A percentile compares a stretch with the other conserved stretches of the same genome.
These are phyloP conservation scores for Ananas comosus DNA, from an alignment of 176 grass and related monocot genomes.

Conservation along the genomic window DNA sequence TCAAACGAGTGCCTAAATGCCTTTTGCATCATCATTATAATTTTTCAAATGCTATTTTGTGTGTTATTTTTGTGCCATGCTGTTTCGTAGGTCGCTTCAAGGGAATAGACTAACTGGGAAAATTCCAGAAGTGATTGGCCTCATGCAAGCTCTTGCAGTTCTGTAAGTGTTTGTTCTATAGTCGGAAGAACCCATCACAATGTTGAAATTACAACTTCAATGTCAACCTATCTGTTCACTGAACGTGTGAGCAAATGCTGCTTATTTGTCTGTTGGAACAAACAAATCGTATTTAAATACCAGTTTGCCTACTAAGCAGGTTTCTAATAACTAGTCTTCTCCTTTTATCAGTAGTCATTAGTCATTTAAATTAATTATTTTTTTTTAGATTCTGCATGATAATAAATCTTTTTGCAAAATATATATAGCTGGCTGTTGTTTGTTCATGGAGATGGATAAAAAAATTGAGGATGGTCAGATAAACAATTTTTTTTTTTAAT, in stretches of 20 bases:
- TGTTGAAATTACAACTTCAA: background rate
- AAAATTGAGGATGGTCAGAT: too few relatives aligned
- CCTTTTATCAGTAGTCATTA: background rate
- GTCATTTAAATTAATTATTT: background rate
- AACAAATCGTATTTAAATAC: background rate
- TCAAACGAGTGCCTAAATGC: too few relatives aligned
- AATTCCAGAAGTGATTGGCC: slow-evolving; percentile 98
- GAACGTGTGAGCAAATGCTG: too few relatives aligned
- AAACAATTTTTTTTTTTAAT: too few relatives aligned
- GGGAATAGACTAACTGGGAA: slow-evolving; percentile 79
- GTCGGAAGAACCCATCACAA: background rate
- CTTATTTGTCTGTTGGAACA: background rate
- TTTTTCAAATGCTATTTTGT: too few relatives aligned
- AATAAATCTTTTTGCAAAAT: too few relatives aligned
- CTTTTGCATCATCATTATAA: too few relatives aligned
- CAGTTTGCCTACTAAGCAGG: background rate
- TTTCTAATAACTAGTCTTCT: background rate
- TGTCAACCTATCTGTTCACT: background rate
- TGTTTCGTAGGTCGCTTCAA: slow-evolving; percentile 74
- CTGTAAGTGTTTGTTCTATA: slow-evolving; percentile 48
- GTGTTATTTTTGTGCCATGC: slow-evolving; percentile 11
- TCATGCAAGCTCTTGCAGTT: slow-evolving; percentile 99
- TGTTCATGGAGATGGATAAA: too few relatives aligned
- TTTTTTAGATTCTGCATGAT: background rate
- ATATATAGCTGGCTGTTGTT: too few relatives aligned